A percentile compares a stretch with the other conserved stretches of the same genome.
Evolutionary conservation across 2,329 filamentous ascomycete species (phyloP).

Genomic region (Fusarium pseudonygamai): DNA sequence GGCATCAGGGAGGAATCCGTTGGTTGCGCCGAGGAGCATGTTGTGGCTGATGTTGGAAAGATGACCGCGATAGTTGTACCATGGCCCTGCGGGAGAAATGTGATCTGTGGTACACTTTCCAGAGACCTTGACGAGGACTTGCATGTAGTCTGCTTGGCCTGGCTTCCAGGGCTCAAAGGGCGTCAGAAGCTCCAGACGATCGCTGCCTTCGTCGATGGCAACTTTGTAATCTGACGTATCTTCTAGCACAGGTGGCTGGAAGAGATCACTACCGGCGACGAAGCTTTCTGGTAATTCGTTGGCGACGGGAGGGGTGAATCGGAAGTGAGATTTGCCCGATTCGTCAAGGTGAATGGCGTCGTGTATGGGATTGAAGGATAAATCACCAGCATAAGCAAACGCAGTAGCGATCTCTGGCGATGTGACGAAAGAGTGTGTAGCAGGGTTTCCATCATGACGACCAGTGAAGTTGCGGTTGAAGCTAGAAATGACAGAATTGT

Average conservation of each 20-base stretch:
- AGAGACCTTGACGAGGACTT: constrained; percentile 90
- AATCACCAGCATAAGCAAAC: constrained; percentile 89
- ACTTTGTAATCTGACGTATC: not conserved
- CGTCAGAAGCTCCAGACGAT: constrained; percentile 44
- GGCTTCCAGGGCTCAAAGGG: constrained; percentile 42
- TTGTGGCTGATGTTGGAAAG: constrained; percentile 97
- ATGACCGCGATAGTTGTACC: constrained; percentile 99
- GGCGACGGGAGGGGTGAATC: not conserved
- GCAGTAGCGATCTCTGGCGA: constrained; percentile 96
- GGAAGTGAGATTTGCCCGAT: constrained; percentile 45
- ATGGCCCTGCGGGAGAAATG: constrained; percentile 94
- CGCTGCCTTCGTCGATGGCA: constrained; percentile 38
- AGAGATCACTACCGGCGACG: not conserved
- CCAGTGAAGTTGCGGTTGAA: constrained; percentile 59
- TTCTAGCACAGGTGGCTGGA: not conserved
- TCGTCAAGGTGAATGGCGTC: constrained; percentile 72
- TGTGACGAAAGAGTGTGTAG: constrained; percentile 69
- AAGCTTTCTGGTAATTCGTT: not conserved
- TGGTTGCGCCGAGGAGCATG: constrained; percentile 93
- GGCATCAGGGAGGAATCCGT: constrained; percentile 55
- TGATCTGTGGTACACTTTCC: constrained; percentile 98
- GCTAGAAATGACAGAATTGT: constrained; percentile 91
- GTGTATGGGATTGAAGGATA: constrained; percentile 94
- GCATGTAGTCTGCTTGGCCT: constrained; percentile 66
- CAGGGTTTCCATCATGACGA: constrained; percentile 51